Evolutionary conservation across 2,329 filamentous ascomycete species (phyloP).

Genomic region (Verticillium alfalfae): DNA sequence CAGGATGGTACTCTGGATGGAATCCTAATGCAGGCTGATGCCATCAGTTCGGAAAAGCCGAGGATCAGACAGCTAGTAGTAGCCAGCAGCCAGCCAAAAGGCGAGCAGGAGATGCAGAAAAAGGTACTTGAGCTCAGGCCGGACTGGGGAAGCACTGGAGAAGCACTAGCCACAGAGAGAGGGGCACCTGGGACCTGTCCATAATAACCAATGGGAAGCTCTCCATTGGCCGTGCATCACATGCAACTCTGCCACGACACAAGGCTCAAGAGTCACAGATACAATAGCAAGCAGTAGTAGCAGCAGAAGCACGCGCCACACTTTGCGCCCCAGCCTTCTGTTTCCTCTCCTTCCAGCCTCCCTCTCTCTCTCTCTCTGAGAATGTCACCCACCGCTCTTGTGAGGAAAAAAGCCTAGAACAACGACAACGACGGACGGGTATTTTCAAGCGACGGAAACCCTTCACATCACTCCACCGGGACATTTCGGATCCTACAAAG

Average conservation of each 20-base stretch:
- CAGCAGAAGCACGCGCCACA: neutral
- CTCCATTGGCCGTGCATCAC: neutral
- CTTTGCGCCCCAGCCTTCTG: neutral
- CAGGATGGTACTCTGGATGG: neutral
- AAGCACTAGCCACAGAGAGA: neutral
- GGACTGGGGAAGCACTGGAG: too few species aligned
- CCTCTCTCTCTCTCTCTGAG: neutral
- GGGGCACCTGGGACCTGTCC: neutral
- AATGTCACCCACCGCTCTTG: neutral
- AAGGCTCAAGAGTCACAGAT: too few species aligned
- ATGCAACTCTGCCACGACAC: neutral
- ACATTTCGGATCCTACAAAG: neutral
- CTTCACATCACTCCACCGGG: neutral
- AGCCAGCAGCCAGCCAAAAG: neutral
- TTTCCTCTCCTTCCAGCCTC: neutral
- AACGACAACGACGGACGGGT: neutral
- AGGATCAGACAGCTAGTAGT: neutral
- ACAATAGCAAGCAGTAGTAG: too few species aligned
- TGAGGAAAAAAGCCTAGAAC: neutral
- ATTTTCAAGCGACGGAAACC: neutral
- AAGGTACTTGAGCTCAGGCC: too few species aligned
- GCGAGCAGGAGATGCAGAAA: neutral
- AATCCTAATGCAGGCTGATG: neutral
- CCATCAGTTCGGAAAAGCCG: neutral
- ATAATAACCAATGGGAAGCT: neutral